These are phyloP conservation scores for Cudoniella acicularis DNA, from an alignment of 495 filamentous ascomycete genomes.

Conservation along the genomic window DNA sequence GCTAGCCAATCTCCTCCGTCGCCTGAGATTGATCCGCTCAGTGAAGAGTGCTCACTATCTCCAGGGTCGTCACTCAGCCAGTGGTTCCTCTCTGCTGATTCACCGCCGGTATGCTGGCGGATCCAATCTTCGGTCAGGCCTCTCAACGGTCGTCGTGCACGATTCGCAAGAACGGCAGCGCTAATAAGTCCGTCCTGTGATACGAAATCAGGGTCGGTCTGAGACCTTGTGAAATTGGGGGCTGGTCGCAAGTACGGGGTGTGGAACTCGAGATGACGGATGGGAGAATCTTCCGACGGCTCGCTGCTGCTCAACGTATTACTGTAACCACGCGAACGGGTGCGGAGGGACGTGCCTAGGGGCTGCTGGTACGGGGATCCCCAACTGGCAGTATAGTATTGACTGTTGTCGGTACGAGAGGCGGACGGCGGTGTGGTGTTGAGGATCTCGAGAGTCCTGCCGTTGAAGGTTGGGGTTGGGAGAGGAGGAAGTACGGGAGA, in stretches of 20 bases:
- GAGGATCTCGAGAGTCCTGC: slow-evolving; percentile 42
- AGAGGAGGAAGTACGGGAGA: slow-evolving; percentile 52
- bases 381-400: slow-evolving; percentile 66
- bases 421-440: slow-evolving; percentile 40
- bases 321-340: slow-evolving; percentile 36
- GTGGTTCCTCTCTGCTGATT: slow-evolving; percentile 59
- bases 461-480: slow-evolving; percentile 43
- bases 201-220: slow-evolving; percentile 33
- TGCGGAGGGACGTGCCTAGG: slow-evolving; percentile 36
- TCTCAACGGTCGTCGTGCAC: slow-evolving; percentile 47
- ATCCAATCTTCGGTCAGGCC: slow-evolving; percentile 79
- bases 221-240: slow-evolving; percentile 31
- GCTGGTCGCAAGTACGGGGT: slow-evolving; percentile 51
- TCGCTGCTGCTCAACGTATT: slow-evolving; percentile 45
- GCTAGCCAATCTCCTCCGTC: slow-evolving; percentile 18
- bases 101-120: slow-evolving; percentile 63
- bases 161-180: slow-evolving; percentile 50
- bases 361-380: slow-evolving; percentile 63
- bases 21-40: slow-evolving; percentile 51
- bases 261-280: slow-evolving; percentile 40
- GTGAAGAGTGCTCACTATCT: slow-evolving; percentile 58
- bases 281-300: slow-evolving; percentile 47
- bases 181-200: slow-evolving; percentile 38
- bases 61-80: slow-evolving; percentile 75
- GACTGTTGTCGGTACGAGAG: slow-evolving; percentile 12